Evolutionary conservation across 2,329 filamentous ascomycete genomes (phyloP).

Genomic region (Seiridium cupressi): DNA sequence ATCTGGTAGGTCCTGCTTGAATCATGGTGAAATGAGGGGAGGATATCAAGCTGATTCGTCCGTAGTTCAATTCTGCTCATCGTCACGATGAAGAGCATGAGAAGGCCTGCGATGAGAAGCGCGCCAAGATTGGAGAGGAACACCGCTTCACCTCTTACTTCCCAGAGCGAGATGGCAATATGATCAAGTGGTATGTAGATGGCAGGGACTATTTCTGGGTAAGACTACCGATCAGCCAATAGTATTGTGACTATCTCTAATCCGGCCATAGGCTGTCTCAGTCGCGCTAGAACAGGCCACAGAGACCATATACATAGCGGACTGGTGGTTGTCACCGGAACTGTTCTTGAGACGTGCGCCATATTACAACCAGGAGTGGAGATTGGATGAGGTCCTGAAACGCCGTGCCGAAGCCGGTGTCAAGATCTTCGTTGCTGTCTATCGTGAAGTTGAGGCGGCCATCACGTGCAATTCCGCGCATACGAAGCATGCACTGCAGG

Average conservation of each 20-base stretch:
- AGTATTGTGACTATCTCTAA: background rate
- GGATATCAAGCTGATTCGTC: conserved; percentile 10
- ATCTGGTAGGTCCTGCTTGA: conserved; percentile 44
- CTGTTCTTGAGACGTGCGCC: conserved; percentile 84
- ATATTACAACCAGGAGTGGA: conserved; percentile 78
- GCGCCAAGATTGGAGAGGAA: conserved; percentile 65
- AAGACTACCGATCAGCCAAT: conserved; percentile 10
- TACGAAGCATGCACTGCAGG: conserved; percentile 82
- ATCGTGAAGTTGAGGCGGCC: conserved; percentile 80
- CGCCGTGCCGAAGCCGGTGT: conserved; percentile 87
- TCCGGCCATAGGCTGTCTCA: conserved; percentile 63
- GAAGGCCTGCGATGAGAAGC: conserved; percentile 76
- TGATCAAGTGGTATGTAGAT: conserved; percentile 96
- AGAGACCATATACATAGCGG: conserved; percentile 91
- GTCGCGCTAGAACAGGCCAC: conserved; percentile 84
- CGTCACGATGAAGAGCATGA: conserved; percentile 94
- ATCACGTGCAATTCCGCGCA: conserved; percentile 90
- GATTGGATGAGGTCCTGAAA: conserved; percentile 84
- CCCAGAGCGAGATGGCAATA: conserved; percentile 79
- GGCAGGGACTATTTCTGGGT: conserved; percentile 92
- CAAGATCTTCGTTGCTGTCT: conserved; percentile 90
- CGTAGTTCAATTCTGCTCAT: conserved; percentile 77
- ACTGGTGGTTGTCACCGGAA: conserved; percentile 96
- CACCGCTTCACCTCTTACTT: conserved; percentile 91
- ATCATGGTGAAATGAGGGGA: too few relatives aligned